Evolutionary conservation across 805 yeast species (phyloP).

Genomic region (Ogataea trehaloabstinens): DNA sequence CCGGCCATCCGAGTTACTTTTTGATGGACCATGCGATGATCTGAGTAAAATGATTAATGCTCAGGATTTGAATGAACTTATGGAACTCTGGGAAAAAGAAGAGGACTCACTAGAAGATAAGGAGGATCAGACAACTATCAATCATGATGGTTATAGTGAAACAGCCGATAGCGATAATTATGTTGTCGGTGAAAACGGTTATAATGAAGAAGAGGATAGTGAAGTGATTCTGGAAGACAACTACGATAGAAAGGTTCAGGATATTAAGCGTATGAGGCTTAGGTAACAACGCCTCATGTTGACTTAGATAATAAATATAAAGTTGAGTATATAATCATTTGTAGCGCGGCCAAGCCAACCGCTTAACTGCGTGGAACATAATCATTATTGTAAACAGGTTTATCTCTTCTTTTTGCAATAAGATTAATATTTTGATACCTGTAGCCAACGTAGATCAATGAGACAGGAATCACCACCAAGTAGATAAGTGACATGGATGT

Average conservation of each 20-base stretch:
- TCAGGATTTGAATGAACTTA: constrained; percentile 8
- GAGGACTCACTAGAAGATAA: constrained; percentile 13
- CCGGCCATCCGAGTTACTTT: constrained; percentile 14
- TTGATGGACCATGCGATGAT: constrained; percentile 11
- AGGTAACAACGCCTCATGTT: too few relatives aligned
- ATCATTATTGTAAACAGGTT: constrained; percentile 25
- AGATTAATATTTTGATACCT: constrained; percentile 28
- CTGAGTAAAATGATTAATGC: constrained; percentile 9
- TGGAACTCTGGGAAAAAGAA: constrained; percentile 16
- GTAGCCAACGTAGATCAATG: constrained; percentile 31
- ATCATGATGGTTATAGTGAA: background rate
- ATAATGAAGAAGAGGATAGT: constrained; percentile 14
- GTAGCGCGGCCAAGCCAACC: too few relatives aligned
- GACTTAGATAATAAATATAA: too few relatives aligned
- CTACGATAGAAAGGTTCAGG: constrained; percentile 3
- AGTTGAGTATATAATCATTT: too few relatives aligned
- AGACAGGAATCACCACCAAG: constrained; percentile 32
- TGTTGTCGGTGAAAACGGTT: constrained; percentile 4
- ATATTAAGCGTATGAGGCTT: constrained; percentile 7
- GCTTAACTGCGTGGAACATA: constrained; percentile 28
- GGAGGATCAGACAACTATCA: background rate
- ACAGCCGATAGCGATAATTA: background rate
- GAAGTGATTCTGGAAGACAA: constrained; percentile 16
- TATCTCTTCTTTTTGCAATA: constrained; percentile 31
- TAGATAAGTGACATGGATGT: constrained; percentile 27